Evolutionary conservation across 208 protist genomes (phyloP), one percentile per base, ranked within the genome.

Genomic region (Trichomonas tenax): DNA sequence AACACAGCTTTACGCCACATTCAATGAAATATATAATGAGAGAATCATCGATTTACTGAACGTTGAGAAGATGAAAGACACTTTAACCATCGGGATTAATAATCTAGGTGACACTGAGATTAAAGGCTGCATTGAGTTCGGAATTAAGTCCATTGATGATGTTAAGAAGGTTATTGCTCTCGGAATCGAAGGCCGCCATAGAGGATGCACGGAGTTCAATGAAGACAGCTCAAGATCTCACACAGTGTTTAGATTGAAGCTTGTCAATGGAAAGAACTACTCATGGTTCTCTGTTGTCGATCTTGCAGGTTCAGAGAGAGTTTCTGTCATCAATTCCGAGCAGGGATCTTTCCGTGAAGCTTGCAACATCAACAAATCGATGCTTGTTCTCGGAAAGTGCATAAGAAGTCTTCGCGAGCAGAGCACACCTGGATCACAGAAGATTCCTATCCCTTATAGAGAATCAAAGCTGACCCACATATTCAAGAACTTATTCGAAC

Each of bases 401-500:
- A 93, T 93, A 58, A 0, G 86, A 31, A 48, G 17, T 31, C 31
- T 93, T 1, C 23, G 44, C n/a, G 40, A 51, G 9, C 40, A 93
- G 15, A 38, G 86, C 38, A 34, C 26, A 38, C 45, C 86, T 17
- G 14, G 14, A 41, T 23, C 40, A 17, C 41, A 93, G 15, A 41
- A 40, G 6, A 48, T n/a, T n/a, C 86, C 41, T 38, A 93, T 93
- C 15, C 86, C 86, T 26, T 93, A 93, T 51, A 38, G 86, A 38
- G 86, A 93, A 93, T 93, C 86, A 6, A 93, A 93, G 31, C 44
- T 93, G 14, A 93, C 86, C 15, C 86, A 93, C 45, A 40, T 93
- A 8, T 93, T 93, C 31, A 93, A 93, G 44, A 93, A 48, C 44
- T 93, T 93, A 11, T 93, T 93, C n/a, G 86, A 93, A 51, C 86